phyloP scores from a whole-genome alignment of 208 protist genomes.

The Acanthamoeba culbertsoni region DNA sequence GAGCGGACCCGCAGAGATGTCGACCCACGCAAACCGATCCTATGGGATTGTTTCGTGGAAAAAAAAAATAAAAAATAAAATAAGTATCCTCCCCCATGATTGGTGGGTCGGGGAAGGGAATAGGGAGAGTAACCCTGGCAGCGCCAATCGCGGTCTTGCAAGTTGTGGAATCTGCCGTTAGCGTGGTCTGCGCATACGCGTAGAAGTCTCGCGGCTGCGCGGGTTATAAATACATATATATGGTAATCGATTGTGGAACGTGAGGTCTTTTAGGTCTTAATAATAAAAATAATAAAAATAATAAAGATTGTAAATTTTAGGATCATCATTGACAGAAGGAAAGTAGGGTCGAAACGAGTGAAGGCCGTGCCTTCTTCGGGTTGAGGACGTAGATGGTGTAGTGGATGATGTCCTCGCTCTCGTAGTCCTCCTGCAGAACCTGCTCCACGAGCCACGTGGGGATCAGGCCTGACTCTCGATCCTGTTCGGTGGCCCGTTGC shows the following conservation, averaged over 20 bases:
- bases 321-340: background rate
- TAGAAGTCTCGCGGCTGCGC: background rate
- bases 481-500: no score
- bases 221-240: no score
- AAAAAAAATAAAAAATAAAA: background rate
- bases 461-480: background rate
- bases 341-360: background rate
- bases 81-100: background rate
- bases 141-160: background rate
- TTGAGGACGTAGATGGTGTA: conserved; percentile 44
- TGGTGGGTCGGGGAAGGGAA: no score
- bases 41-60: background rate
- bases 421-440: background rate
- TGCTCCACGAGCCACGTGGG: background rate
- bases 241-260: no score
- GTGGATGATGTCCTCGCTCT: background rate
- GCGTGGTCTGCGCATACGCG: background rate
- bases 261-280: background rate
- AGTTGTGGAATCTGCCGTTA: background rate
- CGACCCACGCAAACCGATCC: conserved; percentile 3
- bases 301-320: background rate
- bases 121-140: background rate
- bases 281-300: background rate
- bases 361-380: background rate
- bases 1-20: background rate